Base-by-base conservation (phyloP, 768 basidiomycete species). In the Cystofilobasidium capitatum region DNA sequence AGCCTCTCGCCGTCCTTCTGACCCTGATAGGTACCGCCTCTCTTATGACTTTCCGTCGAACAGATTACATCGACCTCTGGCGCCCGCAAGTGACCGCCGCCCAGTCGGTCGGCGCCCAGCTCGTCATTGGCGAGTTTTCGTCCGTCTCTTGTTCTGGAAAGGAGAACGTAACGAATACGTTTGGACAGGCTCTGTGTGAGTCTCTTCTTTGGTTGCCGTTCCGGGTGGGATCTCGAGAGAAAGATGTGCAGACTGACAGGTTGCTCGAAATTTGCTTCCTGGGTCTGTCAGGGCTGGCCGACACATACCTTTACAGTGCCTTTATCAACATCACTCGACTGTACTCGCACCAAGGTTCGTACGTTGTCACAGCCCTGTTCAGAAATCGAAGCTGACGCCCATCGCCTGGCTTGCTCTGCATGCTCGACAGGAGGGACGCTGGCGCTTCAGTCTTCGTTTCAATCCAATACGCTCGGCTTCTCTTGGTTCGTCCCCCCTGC, bases 291-390 rank as follows among this genome's bases (percentile, higher is more conserved):
- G 75, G 47, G 75, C 64, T 77, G 8, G 75, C 73, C 0, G 75
- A 77, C 64, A 76, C 78, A 14, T 66, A 77, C 31, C 65, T 76
- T 40, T 77, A 75, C 69, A 71, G 71, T 35, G 76, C 70, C n/a
- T 70, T 44, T 39, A 49, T 75, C 58, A 73, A 73, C 47, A 77
- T 77, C 47, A 71, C 74, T n/a, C 59, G 76, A 45, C 72, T 77
- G 72, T 76, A 77, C 61, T 70, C 76, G 17, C 78, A 78, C 65
- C 77, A 78, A 45, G 78, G 78, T 8, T 75, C 75, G 12, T 75
- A 12, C 10, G 51, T 14, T 10, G 10, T 22, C 24, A 10, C 12
- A 10, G 24, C 24, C 29, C 24, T 26, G 13, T 26, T 31, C 24
- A 55, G 10, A 13, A n/a, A 22, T 55, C n/a, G n/a, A 24, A n/a